Base-by-base conservation (phyloP, 176 grass and related monocot species). In the Chrysopogon serrulatus region DNA sequence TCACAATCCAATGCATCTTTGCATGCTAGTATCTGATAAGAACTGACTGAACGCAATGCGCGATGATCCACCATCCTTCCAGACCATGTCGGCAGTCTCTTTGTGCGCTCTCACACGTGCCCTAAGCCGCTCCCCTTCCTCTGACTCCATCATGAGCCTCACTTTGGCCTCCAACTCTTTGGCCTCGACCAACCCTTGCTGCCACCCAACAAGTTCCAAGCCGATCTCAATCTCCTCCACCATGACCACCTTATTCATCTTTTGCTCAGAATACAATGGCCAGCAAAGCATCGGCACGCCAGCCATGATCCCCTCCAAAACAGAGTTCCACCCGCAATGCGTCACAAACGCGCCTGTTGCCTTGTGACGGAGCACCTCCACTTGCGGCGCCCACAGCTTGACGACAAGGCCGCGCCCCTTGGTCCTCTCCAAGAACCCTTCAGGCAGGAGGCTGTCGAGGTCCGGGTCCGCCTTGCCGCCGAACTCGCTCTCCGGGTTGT, bases 371-470 rank as follows among this genome's bases (percentile, higher is more conserved):
- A 60, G 56, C n/a, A 26, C 56, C 10, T 60, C 56, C n/a, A 60
- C 56, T 1, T 60, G 56, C 9, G 56, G 56, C 10, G 76, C 87
- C 91, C 91, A 93, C 34, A 27, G 32, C 69, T 85, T 84, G 17
- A 87, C 34, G 3, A 90, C 70, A 2, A 68, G 54, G n/a, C 91
- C 91, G 9, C 27, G 57, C 4, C 27, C 73, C 2, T 30, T 21
- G 3, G 27, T 90, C 41, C 71, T 71, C 21, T 90, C 88, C 32
- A 90, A 31, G 72, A 90, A 90, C 1, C 88, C 88, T 10, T 72
- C 71, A 0, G 83, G 78, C 8, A 86, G 44, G 17, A 90, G 41
- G 0, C 61, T 3, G 34, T 61, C 2, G 15, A 83, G 64, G 49
- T 84, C 31, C 5, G 57, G 56, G 8, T 78, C 78, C 0, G 23